phyloP scores from a whole-genome alignment of 768 basidiomycete genomes.

The Auricularia heimuer region DNA sequence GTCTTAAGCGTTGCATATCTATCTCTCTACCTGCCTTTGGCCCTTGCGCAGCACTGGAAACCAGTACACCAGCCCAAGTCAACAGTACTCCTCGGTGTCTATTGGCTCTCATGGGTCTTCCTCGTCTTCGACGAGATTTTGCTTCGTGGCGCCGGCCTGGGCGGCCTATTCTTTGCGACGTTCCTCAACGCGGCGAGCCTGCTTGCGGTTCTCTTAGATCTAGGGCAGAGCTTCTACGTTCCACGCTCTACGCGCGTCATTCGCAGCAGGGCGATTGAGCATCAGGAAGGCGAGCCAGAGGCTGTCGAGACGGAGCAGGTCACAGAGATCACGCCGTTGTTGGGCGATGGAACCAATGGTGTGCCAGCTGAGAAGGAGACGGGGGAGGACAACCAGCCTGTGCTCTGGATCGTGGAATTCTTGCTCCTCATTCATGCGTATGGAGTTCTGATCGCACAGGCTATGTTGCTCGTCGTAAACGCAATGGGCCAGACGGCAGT shows the following conservation, averaged over 20 bases:
- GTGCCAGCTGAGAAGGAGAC: conserved; percentile 9
- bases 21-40: conserved; percentile 31
- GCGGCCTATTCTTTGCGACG: conserved; percentile 48
- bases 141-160: conserved; percentile 33
- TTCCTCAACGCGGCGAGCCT: conserved; percentile 42
- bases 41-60: conserved; percentile 19
- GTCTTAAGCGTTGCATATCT: conserved; percentile 44
- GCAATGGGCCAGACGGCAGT: conserved; percentile 47
- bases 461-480: conserved; percentile 35
- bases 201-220: conserved; percentile 28
- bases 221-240: conserved; percentile 1
- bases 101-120: conserved; percentile 48
- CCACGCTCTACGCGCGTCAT: conserved; percentile 27
- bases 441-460: conserved; percentile 42
- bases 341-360: conserved; percentile 18
- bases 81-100: conserved; percentile 42
- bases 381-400: conserved; percentile 12
- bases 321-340: conserved; percentile 48
- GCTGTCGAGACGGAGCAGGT: conserved; percentile 17
- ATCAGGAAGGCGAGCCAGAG: conserved; percentile 16
- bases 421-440: conserved; percentile 45
- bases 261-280: conserved; percentile 17
- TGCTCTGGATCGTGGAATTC: conserved; percentile 54
- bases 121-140: conserved; percentile 42
- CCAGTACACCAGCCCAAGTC: conserved; percentile 37